A percentile compares a stretch with the other conserved stretches of the same genome.
These are phyloP conservation scores for Sporothrix dimorphospora DNA, from an alignment of 2,329 filamentous ascomycete genomes.

Conservation along the genomic window DNA sequence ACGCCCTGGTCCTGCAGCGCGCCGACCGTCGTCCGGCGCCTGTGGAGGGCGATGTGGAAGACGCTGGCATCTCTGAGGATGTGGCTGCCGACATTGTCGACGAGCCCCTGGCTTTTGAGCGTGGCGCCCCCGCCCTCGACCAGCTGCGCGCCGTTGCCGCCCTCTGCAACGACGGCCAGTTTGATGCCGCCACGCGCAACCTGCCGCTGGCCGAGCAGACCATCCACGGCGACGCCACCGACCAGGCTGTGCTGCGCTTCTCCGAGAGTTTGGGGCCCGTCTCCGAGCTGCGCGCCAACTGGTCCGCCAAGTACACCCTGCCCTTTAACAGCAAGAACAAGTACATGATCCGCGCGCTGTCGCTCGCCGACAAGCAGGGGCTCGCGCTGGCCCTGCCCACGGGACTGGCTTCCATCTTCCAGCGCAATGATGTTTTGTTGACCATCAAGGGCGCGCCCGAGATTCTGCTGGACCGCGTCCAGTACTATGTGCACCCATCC, in stretches of 20 bases:
- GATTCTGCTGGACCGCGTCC: conserved; percentile 67
- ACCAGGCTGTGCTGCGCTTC: conserved; percentile 73
- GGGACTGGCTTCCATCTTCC: conserved; percentile 43
- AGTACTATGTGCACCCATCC: conserved; percentile 54
- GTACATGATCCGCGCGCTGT: conserved; percentile 71
- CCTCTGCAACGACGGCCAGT: conserved; percentile 76
- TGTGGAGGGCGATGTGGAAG: background rate
- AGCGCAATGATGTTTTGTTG: conserved; percentile 52
- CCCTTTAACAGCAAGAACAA: conserved; percentile 85
- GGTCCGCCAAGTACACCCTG: conserved; percentile 68
- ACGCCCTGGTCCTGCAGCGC: conserved; percentile 41
- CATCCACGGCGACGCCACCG: conserved; percentile 76
- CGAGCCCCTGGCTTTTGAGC: background rate
- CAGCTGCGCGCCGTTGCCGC: conserved; percentile 65
- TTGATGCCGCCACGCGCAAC: conserved; percentile 66
- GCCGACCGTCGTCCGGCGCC: conserved; percentile 21
- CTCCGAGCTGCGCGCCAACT: conserved; percentile 61
- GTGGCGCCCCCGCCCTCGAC: conserved; percentile 45
- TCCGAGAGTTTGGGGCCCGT: conserved; percentile 67
- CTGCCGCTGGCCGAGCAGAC: conserved; percentile 63
- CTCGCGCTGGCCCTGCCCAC: conserved; percentile 45
- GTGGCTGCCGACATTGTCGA: conserved; percentile 40
- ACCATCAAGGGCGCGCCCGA: conserved; percentile 83
- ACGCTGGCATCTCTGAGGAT: background rate
- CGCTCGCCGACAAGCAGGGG: conserved; percentile 43